Conservation (phyloP, 345 rosid species). For the Fremontodendron californicum region DNA sequence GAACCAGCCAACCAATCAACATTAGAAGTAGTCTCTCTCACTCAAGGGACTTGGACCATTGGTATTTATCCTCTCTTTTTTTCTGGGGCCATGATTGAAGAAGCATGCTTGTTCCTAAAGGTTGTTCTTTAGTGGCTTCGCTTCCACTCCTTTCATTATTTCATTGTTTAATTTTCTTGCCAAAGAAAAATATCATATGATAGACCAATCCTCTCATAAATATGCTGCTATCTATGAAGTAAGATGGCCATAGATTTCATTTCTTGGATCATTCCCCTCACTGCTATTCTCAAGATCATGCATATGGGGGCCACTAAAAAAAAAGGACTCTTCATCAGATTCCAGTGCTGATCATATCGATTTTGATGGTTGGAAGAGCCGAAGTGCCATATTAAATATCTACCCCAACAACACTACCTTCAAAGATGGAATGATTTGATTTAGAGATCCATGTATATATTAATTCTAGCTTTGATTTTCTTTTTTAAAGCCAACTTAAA, state of each 20-base stretch:
- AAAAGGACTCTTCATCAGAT: background rate
- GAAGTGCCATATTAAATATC: background rate
- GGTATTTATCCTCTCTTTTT: constrained; percentile 9
- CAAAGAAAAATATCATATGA: background rate
- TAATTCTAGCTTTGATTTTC: background rate
- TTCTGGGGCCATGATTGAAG: constrained; percentile 18
- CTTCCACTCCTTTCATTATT: constrained; percentile 22
- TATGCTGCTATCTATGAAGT: background rate
- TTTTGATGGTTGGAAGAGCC: background rate
- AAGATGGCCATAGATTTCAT: background rate
- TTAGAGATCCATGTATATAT: too few species aligned
- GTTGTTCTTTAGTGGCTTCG: constrained; percentile 25
- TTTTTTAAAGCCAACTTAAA: background rate
- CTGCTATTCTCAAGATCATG: background rate
- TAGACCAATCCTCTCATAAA: background rate
- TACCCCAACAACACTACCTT: background rate
- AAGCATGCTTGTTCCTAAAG: constrained; percentile 29
- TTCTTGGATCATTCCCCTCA: background rate
- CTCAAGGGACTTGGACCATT: constrained; percentile 18
- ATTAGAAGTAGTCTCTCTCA: constrained; percentile 16
- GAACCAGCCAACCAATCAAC: constrained; percentile 15
- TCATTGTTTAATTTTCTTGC: background rate
- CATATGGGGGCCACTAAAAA: background rate
- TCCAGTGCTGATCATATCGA: background rate
- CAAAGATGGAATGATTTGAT: too few species aligned